Evolutionary conservation across 331 rosid species (phyloP).

Genomic region (Malus hybrid): DNA sequence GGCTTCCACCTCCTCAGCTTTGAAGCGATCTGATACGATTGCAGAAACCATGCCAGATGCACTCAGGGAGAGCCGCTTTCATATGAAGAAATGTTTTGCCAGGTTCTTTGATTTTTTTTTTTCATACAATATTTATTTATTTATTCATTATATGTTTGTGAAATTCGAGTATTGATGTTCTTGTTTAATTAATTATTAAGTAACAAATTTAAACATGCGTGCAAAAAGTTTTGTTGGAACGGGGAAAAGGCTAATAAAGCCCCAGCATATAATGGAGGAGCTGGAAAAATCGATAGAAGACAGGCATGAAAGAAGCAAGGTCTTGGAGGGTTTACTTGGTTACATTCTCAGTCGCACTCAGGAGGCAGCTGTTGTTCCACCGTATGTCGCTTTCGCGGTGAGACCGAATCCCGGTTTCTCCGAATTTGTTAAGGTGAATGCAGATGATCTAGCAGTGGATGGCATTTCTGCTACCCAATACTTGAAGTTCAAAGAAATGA

Average conservation of each 20-base stretch:
- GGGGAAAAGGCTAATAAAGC: constrained; percentile 70
- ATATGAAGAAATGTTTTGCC: constrained; percentile 70
- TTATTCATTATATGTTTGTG: too few species aligned
- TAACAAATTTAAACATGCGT: background rate
- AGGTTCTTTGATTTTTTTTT: constrained; percentile 29
- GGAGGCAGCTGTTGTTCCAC: constrained; percentile 92
- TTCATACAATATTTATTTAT: background rate
- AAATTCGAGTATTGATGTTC: background rate
- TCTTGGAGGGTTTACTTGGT: constrained; percentile 66
- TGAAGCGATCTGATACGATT: constrained; percentile 55
- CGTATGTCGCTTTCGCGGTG: constrained; percentile 68
- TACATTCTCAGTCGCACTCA: constrained; percentile 59
- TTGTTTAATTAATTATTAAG: background rate
- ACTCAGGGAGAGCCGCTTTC: constrained; percentile 51
- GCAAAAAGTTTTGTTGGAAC: constrained; percentile 35
- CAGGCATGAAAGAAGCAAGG: constrained; percentile 47
- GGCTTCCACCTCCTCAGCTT: constrained; percentile 39
- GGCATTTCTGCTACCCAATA: constrained; percentile 47
- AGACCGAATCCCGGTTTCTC: constrained; percentile 81
- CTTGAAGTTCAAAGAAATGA: constrained; percentile 68
- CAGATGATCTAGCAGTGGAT: constrained; percentile 55
- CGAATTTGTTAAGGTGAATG: constrained; percentile 66
- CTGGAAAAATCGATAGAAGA: constrained; percentile 60
- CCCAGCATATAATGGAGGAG: constrained; percentile 45
- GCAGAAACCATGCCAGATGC: constrained; percentile 74